Conservation (phyloP, 495 filamentous ascomycete species). For the Hypomontagnella submonticulosa region DNA sequence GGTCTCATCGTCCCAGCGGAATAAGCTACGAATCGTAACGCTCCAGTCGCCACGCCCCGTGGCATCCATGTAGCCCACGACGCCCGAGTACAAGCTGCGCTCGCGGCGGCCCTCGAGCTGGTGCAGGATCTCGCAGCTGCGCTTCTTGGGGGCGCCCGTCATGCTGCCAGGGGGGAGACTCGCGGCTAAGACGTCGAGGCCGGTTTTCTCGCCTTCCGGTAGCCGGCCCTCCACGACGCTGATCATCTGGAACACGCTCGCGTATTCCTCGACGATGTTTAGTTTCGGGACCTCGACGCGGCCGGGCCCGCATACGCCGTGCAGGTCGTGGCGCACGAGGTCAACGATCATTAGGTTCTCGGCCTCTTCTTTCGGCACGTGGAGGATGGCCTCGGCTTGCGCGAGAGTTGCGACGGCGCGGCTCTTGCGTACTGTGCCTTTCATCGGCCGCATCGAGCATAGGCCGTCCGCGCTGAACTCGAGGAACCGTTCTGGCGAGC, state of each 20-base stretch:
- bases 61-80: slow-evolving; percentile 88
- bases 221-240: slow-evolving; percentile 83
- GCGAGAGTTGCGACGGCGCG: slow-evolving; percentile 65
- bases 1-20: slow-evolving; percentile 70
- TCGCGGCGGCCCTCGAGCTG: slow-evolving; percentile 69
- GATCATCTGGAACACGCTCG: slow-evolving; percentile 89
- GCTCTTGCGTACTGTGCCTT: slow-evolving; percentile 88
- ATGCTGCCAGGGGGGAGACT: slow-evolving; percentile 90
- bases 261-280: slow-evolving; percentile 88
- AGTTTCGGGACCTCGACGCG: slow-evolving; percentile 74
- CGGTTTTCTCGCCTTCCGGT: slow-evolving; percentile 59
- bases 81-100: slow-evolving; percentile 87
- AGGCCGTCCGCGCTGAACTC: slow-evolving; percentile 68
- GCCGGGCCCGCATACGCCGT: slow-evolving; percentile 78
- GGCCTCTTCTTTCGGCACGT: slow-evolving; percentile 86
- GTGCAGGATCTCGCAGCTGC: slow-evolving; percentile 83
- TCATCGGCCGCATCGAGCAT: slow-evolving; percentile 85
- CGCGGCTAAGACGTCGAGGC: slow-evolving; percentile 79
- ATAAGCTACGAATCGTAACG: slow-evolving; percentile 84
- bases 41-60: slow-evolving; percentile 88
- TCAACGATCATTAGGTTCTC: slow-evolving; percentile 99
- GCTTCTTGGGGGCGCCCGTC: slow-evolving; percentile 94
- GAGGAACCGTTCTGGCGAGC: slow-evolving; percentile 93
- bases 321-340: slow-evolving; percentile 90
- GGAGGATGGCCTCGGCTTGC: slow-evolving; percentile 74